Percentiles rank a stretch among this genome's conserved stretches.
Conservation (phyloP, 148 eudicot species). For the Rhododendron ferrugineum region DNA sequence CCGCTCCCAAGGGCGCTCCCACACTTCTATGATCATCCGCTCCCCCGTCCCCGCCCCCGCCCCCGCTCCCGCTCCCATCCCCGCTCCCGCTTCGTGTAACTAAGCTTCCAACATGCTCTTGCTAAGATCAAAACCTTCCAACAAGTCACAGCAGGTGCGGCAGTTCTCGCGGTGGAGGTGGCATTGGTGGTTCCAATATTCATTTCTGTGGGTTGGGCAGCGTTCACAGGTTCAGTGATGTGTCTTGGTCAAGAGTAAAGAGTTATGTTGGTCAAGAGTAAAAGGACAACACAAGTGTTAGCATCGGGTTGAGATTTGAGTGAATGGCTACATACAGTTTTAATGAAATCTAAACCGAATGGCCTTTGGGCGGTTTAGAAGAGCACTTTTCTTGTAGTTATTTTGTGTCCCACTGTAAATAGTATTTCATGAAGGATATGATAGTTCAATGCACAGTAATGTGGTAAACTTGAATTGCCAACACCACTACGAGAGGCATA, state of each 20-base stretch:
- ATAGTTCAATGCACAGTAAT: neutral
- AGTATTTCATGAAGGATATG: neutral
- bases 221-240: neutral
- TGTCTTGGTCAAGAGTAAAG: neutral
- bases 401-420: neutral
- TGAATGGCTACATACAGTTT: neutral
- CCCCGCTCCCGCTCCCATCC: too few relatives aligned
- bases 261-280: neutral
- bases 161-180: neutral
- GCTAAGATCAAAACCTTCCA: neutral
- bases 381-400: neutral
- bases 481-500: too few relatives aligned
- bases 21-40: too few relatives aligned
- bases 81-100: too few relatives aligned
- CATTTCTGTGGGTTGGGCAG: neutral
- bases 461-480: neutral
- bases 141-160: neutral
- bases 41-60: too few relatives aligned
- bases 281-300: neutral
- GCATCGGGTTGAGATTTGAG: neutral
- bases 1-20: too few relatives aligned
- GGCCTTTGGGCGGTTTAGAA: neutral
- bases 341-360: neutral
- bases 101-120: neutral
- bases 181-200: neutral